Percentiles rank a stretch among this genome's conserved stretches.
phyloP scores from a whole-genome alignment of 495 filamentous ascomycete genomes.

The Acidiella bohemica region DNA sequence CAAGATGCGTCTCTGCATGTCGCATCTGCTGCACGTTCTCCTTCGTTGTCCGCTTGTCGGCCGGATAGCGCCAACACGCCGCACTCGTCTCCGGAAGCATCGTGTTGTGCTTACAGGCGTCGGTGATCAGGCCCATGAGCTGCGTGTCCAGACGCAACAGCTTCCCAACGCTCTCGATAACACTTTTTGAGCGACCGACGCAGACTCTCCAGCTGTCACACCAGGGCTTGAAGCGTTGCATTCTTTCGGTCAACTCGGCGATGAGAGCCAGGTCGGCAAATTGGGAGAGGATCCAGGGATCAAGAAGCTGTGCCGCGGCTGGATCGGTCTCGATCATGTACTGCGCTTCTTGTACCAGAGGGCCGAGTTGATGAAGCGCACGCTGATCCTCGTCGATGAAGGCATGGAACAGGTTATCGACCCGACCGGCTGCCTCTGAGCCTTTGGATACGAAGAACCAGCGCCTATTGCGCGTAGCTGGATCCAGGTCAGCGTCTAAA shows the following conservation, averaged over 20 bases:
- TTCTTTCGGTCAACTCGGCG: background rate
- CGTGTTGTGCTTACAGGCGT: background rate
- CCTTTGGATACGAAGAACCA: background rate
- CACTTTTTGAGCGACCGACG: background rate
- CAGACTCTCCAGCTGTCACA: background rate
- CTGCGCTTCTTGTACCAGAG: slow-evolving; percentile 7
- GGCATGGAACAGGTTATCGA: slow-evolving; percentile 4
- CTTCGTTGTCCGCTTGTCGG: slow-evolving; percentile 35
- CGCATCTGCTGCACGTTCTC: slow-evolving; percentile 33
- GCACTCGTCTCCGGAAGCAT: background rate
- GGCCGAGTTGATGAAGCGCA: background rate
- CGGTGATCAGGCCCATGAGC: background rate
- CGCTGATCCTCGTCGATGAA: background rate
- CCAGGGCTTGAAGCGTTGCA: slow-evolving; percentile 4
- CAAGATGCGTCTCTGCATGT: slow-evolving; percentile 35
- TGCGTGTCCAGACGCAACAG: background rate
- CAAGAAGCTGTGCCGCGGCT: background rate
- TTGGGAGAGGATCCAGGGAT: background rate
- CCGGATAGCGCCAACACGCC: slow-evolving; percentile 36
- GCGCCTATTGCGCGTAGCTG: background rate
- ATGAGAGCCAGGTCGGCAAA: slow-evolving; percentile 6
- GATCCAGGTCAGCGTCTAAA: no score
- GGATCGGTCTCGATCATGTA: slow-evolving; percentile 12
- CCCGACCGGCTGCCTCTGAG: background rate
- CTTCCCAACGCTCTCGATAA: slow-evolving; percentile 7